A percentile compares a stretch with the other conserved stretches of the same genome.
These are phyloP conservation scores for Fusarium pilosicola DNA, from an alignment of 2,329 filamentous ascomycete species.

Conservation along the genomic window DNA sequence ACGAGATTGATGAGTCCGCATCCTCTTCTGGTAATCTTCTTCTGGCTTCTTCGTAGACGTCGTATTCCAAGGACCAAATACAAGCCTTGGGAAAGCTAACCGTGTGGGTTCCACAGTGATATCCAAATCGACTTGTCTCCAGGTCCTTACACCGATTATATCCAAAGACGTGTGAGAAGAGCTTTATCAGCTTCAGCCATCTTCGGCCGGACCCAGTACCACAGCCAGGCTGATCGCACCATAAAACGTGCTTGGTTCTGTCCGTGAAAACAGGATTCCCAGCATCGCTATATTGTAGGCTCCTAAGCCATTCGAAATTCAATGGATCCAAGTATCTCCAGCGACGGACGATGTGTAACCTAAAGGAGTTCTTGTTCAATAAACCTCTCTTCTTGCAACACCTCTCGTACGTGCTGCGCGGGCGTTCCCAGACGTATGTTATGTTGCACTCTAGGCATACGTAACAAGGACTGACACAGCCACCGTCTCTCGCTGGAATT, in stretches of 20 bases:
- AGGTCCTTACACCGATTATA: not conserved
- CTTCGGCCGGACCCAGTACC: not conserved
- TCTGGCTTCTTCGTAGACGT: not conserved
- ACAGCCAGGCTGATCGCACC: conserved; percentile 4
- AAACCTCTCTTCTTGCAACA: not conserved
- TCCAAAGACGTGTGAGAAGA: not conserved
- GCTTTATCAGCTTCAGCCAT: not conserved
- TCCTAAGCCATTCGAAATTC: not conserved
- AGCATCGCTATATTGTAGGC: not conserved
- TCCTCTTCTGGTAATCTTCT: not conserved
- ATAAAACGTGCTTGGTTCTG: not conserved
- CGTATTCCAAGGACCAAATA: not conserved
- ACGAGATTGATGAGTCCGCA: accelerated
- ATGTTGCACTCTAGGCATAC: not conserved
- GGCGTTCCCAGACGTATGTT: not conserved
- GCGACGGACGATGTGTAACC: not conserved
- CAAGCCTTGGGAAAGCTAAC: not conserved
- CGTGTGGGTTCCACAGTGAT: not conserved
- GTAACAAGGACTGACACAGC: not conserved
- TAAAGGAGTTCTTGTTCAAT: not conserved
- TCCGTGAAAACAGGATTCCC: not conserved
- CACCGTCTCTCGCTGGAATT: not conserved
- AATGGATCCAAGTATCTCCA: not conserved
- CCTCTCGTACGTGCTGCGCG: not conserved
- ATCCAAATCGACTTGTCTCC: not conserved